A percentile compares a stretch with the other conserved stretches of the same genome.
Conservation (phyloP, 805 yeast species). For the Hanseniaspora meyeri region DNA sequence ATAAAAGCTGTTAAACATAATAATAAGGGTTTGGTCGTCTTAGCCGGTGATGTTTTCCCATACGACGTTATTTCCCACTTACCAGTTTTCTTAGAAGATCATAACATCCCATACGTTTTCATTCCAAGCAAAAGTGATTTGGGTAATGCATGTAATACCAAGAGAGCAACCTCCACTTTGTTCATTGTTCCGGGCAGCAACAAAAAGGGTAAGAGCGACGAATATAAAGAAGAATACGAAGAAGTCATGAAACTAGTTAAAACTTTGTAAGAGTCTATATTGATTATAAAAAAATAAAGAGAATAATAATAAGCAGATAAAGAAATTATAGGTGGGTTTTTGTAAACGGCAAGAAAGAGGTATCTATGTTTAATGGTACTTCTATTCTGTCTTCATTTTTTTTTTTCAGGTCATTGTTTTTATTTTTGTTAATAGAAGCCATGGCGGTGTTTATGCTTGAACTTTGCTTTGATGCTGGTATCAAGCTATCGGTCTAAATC, state of each 20-base stretch:
- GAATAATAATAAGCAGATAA: background rate
- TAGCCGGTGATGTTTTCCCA: slow-evolving; percentile 98
- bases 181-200: slow-evolving; percentile 96
- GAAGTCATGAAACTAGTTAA: slow-evolving; percentile 85
- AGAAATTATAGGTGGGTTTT: too few species aligned
- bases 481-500: too few species aligned
- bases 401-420: too few species aligned
- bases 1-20: slow-evolving; percentile 96
- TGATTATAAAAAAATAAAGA: background rate
- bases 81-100: slow-evolving; percentile 94
- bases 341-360: background rate
- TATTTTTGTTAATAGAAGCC: too few species aligned
- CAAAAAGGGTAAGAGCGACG: slow-evolving; percentile 64
- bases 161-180: slow-evolving; percentile 96
- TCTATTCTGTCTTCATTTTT: too few species aligned
- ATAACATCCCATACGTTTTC: slow-evolving; percentile 79
- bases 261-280: slow-evolving; percentile 20
- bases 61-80: slow-evolving; percentile 93
- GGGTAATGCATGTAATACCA: slow-evolving; percentile 98
- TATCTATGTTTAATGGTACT: background rate
- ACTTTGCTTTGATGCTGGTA: too few species aligned
- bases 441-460: too few species aligned
- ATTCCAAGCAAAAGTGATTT: slow-evolving; percentile 96
- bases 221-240: slow-evolving; percentile 83
- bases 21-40: slow-evolving; percentile 88